phyloP scores from a whole-genome alignment of 2,329 filamentous ascomycete genomes.

The Camillea tinctor region DNA sequence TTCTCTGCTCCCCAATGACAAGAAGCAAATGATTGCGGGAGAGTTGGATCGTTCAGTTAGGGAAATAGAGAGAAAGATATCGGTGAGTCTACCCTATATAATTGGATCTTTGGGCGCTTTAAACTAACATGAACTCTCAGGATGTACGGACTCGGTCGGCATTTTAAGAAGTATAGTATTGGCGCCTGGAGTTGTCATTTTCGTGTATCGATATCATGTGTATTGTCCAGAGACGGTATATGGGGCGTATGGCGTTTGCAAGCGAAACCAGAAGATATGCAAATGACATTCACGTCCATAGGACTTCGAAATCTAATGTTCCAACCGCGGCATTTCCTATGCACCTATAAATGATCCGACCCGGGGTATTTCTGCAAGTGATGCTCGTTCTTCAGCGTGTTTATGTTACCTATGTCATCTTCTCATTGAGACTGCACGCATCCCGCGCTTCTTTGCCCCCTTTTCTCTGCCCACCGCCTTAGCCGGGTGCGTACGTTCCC shows the following conservation, averaged over 20 bases:
- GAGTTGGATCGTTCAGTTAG: conserved; percentile 87
- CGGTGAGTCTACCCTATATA: conserved; percentile 43
- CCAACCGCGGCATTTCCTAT: background rate
- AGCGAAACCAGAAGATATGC: background rate
- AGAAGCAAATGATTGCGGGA: conserved; percentile 91
- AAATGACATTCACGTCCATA: conserved; percentile 1
- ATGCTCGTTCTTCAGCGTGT: background rate
- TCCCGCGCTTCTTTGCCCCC: conserved; percentile 27
- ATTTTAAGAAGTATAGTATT: conserved; percentile 42
- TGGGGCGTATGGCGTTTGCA: conserved; percentile 4
- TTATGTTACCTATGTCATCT: background rate
- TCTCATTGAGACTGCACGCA: conserved; percentile 5
- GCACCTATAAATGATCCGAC: background rate
- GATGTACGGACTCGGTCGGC: conserved; percentile 60
- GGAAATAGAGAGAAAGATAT: conserved; percentile 96
- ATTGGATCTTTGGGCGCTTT: background rate
- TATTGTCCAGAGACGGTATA: conserved; percentile 14
- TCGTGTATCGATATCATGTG: conserved; percentile 4
- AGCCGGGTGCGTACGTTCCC: conserved; percentile 69
- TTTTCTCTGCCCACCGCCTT: conserved; percentile 35
- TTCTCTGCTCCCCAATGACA: conserved; percentile 77
- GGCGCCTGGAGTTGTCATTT: conserved; percentile 13
- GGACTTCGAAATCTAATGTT: background rate
- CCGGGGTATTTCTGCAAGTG: no score
- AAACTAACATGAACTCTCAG: conserved; percentile 35